Percentiles rank a stretch among this genome's conserved stretches.
Conservation (phyloP, 2,329 filamentous ascomycete genomes). For the Blastomyces percursus region DNA sequence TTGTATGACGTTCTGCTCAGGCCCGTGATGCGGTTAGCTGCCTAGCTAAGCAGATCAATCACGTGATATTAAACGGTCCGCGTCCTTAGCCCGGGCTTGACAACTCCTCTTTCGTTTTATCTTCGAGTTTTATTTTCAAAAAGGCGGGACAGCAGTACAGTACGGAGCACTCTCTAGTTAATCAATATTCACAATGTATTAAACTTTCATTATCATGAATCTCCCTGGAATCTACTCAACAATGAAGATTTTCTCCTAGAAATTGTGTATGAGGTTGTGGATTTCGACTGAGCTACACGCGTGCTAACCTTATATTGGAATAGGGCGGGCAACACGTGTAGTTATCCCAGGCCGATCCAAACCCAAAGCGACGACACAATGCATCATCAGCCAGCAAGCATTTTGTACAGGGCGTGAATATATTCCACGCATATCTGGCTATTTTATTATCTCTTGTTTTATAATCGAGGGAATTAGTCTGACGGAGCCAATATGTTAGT, state of each 20-base stretch:
- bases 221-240: not conserved
- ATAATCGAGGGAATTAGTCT: not conserved
- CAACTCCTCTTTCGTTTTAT: too few relatives aligned
- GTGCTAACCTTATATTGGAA: not conserved
- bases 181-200: not conserved
- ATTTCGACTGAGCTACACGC: not conserved
- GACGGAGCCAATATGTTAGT: not conserved
- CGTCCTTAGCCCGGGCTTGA: too few relatives aligned
- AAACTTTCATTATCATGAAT: not conserved
- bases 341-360: not conserved
- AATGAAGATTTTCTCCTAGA: not conserved
- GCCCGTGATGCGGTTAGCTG: not conserved
- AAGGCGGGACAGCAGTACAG: too few relatives aligned
- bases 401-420: not conserved
- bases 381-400: not conserved
- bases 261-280: not conserved
- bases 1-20: not conserved
- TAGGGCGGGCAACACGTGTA: not conserved
- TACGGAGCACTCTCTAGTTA: too few relatives aligned
- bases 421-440: not conserved
- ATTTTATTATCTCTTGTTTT: not conserved
- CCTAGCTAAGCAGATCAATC: not conserved
- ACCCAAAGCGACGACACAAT: not conserved
- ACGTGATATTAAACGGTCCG: not conserved
- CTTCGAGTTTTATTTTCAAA: too few relatives aligned